Evolutionary conservation across 208 protist genomes (phyloP).

Genomic region (Crithidia sp.): DNA sequence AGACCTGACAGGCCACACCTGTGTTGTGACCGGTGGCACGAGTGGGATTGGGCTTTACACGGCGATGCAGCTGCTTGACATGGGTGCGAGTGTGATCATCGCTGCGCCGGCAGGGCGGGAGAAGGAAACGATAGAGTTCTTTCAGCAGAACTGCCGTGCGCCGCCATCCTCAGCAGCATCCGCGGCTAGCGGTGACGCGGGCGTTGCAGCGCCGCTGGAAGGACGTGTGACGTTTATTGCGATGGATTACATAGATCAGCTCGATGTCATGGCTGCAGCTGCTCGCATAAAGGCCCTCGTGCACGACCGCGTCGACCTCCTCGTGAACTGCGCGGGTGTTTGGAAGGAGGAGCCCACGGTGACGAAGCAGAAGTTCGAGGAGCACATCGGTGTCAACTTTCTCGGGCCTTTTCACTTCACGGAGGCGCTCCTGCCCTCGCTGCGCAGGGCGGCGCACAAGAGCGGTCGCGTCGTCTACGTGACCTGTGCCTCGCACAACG

Average conservation of each 20-base stretch:
- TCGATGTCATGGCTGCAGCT: slow-evolving; percentile 59
- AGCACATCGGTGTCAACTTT: slow-evolving; percentile 86
- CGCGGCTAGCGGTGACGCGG: too few relatives aligned
- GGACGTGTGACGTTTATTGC: slow-evolving; percentile 62
- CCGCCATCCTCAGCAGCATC: too few relatives aligned
- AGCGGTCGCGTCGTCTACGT: slow-evolving; percentile 81
- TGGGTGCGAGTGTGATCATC: slow-evolving; percentile 70
- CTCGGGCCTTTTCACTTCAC: slow-evolving; percentile 84
- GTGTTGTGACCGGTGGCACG: slow-evolving; percentile 80
- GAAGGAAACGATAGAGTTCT: slow-evolving; percentile 46
- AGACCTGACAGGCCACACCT: slow-evolving; percentile 61
- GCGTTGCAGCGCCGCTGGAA: slow-evolving; percentile 30
- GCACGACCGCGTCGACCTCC: slow-evolving; percentile 65
- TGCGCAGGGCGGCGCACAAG: slow-evolving; percentile 46
- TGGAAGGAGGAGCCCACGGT: slow-evolving; percentile 65
- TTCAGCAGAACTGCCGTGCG: slow-evolving; percentile 39
- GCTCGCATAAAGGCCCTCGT: slow-evolving; percentile 68
- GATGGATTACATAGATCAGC: slow-evolving; percentile 71
- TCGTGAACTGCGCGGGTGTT: slow-evolving; percentile 84
- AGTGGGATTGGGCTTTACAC: slow-evolving; percentile 81
- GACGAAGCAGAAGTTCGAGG: slow-evolving; percentile 72
- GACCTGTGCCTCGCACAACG: slow-evolving; percentile 77
- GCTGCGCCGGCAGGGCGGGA: slow-evolving; percentile 56
- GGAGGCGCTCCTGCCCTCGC: slow-evolving; percentile 74
- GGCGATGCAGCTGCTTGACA: slow-evolving; percentile 70